A percentile compares a stretch with the other conserved stretches of the same genome.
These are phyloP conservation scores for Naganishia randhawae DNA, from an alignment of 768 basidiomycete species.

Conservation along the genomic window DNA sequence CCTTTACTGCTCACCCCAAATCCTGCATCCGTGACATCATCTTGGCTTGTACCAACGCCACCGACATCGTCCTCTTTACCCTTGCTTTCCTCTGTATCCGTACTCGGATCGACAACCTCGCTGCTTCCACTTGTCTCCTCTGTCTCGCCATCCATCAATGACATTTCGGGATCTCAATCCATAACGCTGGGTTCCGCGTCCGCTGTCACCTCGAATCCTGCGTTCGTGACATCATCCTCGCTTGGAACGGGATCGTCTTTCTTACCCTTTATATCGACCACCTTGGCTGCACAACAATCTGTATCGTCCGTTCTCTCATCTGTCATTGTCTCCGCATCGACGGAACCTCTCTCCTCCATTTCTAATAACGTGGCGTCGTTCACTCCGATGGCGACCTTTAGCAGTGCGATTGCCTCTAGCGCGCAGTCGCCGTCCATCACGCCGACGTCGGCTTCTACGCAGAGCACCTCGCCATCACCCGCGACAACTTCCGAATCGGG, in stretches of 20 bases:
- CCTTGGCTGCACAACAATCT: background rate
- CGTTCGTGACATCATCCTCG: background rate
- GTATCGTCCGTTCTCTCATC: background rate
- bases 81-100: too few species aligned
- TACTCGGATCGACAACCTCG: too few species aligned
- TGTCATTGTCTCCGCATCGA: too few species aligned
- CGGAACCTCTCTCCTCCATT: background rate
- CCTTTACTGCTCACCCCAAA: too few species aligned
- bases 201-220: background rate
- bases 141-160: too few species aligned
- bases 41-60: too few species aligned
- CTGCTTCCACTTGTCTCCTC: too few species aligned
- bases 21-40: too few species aligned
- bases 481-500: background rate
- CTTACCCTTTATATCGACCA: background rate
- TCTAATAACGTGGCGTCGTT: background rate
- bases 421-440: background rate
- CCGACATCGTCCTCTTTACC: too few species aligned
- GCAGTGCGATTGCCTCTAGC: background rate
- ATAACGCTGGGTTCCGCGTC: background rate
- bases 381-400: background rate
- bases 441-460: background rate
- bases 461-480: background rate
- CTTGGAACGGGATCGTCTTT: background rate
- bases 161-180: too few species aligned